Evolutionary conservation across 805 yeast species (phyloP), one percentile per base, ranked within the genome.

Genomic region (Ogataea nakhonphanomensis): DNA sequence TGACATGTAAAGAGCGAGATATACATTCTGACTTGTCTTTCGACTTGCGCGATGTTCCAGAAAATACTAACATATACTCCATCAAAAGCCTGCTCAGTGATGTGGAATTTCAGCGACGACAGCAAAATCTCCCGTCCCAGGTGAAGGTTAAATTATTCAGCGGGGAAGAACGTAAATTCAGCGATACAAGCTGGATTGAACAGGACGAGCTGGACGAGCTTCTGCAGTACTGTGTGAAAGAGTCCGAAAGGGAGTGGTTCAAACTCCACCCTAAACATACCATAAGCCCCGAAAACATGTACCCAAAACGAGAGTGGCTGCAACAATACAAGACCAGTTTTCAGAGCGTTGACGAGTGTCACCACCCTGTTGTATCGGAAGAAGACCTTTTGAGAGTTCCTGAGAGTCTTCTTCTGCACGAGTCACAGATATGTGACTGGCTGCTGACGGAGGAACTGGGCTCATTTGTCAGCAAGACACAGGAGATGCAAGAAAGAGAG

Each of bases 71-170:
- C 20, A 58, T 71, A 30, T 54, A 66, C 10, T 66, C 79, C 0
- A 79, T 89, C 6, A 70, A 66, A 35, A 75, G 73, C 28, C 65
- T 88, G 9, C 71, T 83, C 61, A 70, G 71, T 23, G 95, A 86
- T 50, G 70, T 80, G 7, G 59, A 55, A 21, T 70, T 53, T 44
- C 81, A 79, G 43, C 64, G 86, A 38, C 60, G 62, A n/a, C 29
- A 58, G 2, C 58, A 70, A 33, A 67, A 69, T 7, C 48, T 74
- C 25, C 49, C 52, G 0, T 44, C 53, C 0, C 68, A 66, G 37
- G 42, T 59, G 4, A 46, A 12, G 40, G 57, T 15, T 24, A 59
- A 21, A 32, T 51, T 46, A 24, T 65, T 58, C 36, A 62, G 59
- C 22, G 51, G 48, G 7, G 46, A 35, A 4, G 38, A 50, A 1